Conservation (phyloP, 495 filamentous ascomycete species). For the Trichoderma reesei region DNA sequence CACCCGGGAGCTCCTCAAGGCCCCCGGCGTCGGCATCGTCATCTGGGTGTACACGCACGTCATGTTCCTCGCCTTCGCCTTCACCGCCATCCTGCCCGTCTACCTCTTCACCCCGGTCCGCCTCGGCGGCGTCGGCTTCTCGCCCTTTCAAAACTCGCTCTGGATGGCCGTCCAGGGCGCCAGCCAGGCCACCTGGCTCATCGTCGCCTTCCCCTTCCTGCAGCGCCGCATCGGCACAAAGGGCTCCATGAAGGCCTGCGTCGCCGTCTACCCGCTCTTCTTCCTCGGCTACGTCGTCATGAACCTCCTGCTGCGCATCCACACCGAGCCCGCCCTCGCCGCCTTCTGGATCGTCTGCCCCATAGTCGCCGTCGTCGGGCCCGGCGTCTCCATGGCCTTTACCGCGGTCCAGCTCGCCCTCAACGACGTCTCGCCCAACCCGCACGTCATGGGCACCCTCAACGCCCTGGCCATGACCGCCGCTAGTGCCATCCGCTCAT, state of each 20-base stretch:
- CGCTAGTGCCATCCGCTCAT: constrained; percentile 40
- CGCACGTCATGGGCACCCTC: constrained; percentile 48
- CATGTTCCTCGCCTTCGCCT: constrained; percentile 53
- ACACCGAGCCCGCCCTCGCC: constrained; percentile 16
- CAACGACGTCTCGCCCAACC: constrained; percentile 56
- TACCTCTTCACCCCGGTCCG: constrained; percentile 48
- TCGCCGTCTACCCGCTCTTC: constrained; percentile 47
- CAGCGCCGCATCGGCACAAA: constrained; percentile 51
- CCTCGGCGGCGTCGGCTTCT: constrained; percentile 54
- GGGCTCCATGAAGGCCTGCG: constrained; percentile 45
- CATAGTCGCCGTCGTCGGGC: constrained; percentile 31
- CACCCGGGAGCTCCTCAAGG: constrained; percentile 45
- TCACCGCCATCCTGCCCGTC: constrained; percentile 53
- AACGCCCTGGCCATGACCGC: constrained; percentile 54
- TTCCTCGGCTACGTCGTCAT: constrained; percentile 39
- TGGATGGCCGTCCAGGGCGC: constrained; percentile 49
- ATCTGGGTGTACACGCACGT: constrained; percentile 50
- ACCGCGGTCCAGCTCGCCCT: constrained; percentile 57
- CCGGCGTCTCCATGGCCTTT: constrained; percentile 58
- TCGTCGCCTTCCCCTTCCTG: constrained; percentile 52
- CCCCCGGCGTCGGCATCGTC: constrained; percentile 52
- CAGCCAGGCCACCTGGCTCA: constrained; percentile 54
- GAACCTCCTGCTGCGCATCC: constrained; percentile 41
- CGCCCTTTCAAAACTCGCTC: constrained; percentile 46
- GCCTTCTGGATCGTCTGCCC: constrained; percentile 49